These are phyloP conservation scores for Elsinoe ampelina DNA, from an alignment of 2,329 filamentous ascomycete species.

Conservation along the genomic window DNA sequence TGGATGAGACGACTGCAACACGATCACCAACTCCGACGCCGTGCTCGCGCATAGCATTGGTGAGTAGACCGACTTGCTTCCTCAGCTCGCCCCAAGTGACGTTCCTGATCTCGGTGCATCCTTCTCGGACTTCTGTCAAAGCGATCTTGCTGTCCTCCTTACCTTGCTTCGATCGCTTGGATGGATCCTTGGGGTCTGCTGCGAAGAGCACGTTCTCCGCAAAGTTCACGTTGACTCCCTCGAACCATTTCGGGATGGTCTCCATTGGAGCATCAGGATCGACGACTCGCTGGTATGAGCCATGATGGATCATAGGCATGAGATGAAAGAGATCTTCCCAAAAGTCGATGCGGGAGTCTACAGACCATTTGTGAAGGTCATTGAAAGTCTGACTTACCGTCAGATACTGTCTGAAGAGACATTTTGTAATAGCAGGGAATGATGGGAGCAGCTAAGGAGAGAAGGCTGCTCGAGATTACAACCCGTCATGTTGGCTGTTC, in stretches of 20 bases:
- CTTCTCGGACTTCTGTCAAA: conserved; percentile 63
- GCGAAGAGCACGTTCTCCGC: conserved; percentile 71
- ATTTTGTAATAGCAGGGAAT: neutral
- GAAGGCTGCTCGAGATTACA: neutral
- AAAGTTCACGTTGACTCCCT: conserved; percentile 64
- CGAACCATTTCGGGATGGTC: conserved; percentile 65
- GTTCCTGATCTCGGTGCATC: conserved; percentile 38
- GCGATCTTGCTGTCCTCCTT: conserved; percentile 67
- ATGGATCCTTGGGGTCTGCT: conserved; percentile 32
- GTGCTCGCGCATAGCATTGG: conserved; percentile 55
- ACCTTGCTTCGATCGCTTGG: conserved; percentile 41
- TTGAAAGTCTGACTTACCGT: conserved; percentile 47
- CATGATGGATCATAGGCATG: conserved; percentile 53
- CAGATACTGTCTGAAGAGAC: conserved; percentile 8
- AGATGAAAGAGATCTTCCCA: conserved; percentile 55
- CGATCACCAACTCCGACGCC: conserved; percentile 65
- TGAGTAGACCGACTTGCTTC: conserved; percentile 46
- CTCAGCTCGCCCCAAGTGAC: conserved; percentile 62
- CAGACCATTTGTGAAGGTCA: conserved; percentile 62
- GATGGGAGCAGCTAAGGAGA: neutral
- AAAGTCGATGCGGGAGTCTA: conserved; percentile 53
- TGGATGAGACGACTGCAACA: conserved; percentile 64
- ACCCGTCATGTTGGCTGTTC: too few species aligned
- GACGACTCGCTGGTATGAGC: conserved; percentile 44
- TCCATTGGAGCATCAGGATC: conserved; percentile 64